A percentile compares a stretch with the other conserved stretches of the same genome.
Evolutionary conservation across 208 protist genomes (phyloP).

Genomic region (Leishmania tarentolae): DNA sequence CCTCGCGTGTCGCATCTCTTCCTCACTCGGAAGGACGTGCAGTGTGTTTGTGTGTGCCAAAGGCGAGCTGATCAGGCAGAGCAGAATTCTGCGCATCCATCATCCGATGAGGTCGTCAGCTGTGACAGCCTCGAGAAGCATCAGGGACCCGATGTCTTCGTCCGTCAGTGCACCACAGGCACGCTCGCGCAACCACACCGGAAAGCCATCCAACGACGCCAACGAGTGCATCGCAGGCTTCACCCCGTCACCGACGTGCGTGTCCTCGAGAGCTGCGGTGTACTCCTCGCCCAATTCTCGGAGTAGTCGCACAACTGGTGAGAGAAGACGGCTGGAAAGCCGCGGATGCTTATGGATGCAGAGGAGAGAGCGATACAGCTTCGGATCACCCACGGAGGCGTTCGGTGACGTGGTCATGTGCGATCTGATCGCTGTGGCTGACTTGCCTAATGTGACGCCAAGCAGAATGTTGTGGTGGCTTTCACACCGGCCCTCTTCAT

Average conservation of each 20-base stretch:
- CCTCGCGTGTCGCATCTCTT: too few relatives aligned
- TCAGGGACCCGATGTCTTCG: background rate
- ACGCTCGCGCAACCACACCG: conserved; percentile 5
- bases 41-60: too few relatives aligned
- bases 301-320: conserved; percentile 2
- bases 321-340: background rate
- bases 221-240: background rate
- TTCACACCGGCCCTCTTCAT: too few relatives aligned
- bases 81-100: background rate
- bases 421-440: background rate
- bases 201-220: background rate
- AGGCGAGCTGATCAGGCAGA: background rate
- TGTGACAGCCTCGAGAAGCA: background rate
- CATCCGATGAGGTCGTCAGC: background rate
- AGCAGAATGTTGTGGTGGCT: background rate
- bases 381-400: background rate
- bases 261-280: background rate
- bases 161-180: background rate
- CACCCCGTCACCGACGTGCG: background rate
- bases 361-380: background rate
- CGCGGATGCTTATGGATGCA: conserved; percentile 5
- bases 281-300: background rate
- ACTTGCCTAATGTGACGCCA: background rate
- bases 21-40: background rate
- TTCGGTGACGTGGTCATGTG: background rate